Evolutionary conservation across 495 filamentous ascomycete genomes (phyloP).

Genomic region (Lasiosphaeria ovina): DNA sequence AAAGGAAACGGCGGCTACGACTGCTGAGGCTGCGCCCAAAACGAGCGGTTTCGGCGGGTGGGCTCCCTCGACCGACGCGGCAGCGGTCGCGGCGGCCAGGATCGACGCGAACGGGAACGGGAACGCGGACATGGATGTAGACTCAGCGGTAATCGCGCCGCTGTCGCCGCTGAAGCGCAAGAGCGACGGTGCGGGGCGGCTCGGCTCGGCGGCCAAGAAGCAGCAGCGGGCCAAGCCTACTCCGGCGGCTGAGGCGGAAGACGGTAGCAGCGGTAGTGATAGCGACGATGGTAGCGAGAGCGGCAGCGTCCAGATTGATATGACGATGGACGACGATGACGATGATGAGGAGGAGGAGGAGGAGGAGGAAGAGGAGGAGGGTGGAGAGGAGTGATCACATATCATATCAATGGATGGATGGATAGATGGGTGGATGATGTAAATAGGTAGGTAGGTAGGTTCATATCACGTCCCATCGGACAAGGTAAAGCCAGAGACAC

Average conservation of each 20-base stretch:
- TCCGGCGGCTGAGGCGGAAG: conserved; percentile 10
- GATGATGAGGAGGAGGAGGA: conserved; percentile 26
- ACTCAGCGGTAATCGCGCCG: conserved; percentile 10
- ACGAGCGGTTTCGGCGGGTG: background rate
- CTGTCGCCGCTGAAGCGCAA: conserved; percentile 42
- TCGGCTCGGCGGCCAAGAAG: background rate
- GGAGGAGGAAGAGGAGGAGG: conserved; percentile 11
- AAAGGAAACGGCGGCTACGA: background rate
- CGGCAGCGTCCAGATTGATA: conserved; percentile 33
- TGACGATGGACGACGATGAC: conserved; percentile 26
- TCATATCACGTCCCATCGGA: too few relatives aligned
- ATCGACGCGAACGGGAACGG: background rate
- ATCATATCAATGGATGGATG: background rate
- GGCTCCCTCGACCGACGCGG: background rate
- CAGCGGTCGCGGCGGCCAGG: conserved; percentile 18
- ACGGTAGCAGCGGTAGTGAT: conserved; percentile 26
- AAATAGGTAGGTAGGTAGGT: too few relatives aligned
- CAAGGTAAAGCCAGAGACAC: too few relatives aligned
- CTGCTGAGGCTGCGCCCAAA: background rate
- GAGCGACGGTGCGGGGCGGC: conserved; percentile 12
- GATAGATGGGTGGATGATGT: too few relatives aligned
- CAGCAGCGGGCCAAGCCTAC: conserved; percentile 13
- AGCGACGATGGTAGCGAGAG: conserved; percentile 21
- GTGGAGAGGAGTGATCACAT: conserved; percentile 2
- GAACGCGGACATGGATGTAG: conserved; percentile 32